Evolutionary conservation across 2,329 filamentous ascomycete genomes (phyloP), one percentile per base, ranked within the genome.

Genomic region (Cylindrodendrum hubeiense): DNA sequence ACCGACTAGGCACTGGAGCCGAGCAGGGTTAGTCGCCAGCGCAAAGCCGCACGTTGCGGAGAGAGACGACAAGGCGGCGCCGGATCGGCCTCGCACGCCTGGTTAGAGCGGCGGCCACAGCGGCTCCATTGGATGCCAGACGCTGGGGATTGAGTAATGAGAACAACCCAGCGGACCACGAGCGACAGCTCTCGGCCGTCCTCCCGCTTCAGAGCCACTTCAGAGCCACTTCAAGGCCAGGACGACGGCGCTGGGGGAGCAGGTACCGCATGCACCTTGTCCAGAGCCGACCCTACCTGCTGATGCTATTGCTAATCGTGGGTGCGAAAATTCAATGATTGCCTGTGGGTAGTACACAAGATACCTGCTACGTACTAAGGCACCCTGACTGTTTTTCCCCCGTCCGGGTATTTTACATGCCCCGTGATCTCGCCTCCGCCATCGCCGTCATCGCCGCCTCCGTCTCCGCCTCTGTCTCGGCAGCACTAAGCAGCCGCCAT

Each of bases 91-190:
- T 52, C 12, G 57, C 24, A 46, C 22, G 22, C 9, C 39, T 47
- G 26, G 17, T n/a, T 17, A 28, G 15, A n/a, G 44, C 24, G 24
- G 46, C 46, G 46, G 46, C 46, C 46, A 49, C 17, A 4, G 46
- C 46, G 63, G 60, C 61, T 71, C 73, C 71, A 79, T 79, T 78
- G 77, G 76, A 72, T 66, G 60, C 49, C 63, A 65, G 24, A 52
- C 22, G 37, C 72, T 72, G 71, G 66, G 69, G 70, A 78, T 79
- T 80, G 75, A 69, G 77, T 80, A 80, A 80, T 80, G 74, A 71
- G 72, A 80, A 80, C 75, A 71, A 73, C 75, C 60, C 66, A 63
- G 66, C 28, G 28, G 17, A 39, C 26, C 46, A 49, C 8, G 24
- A 49, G 30, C 46, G 30, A 28, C 50, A 60, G 39, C 57, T 46